phyloP scores from a whole-genome alignment of 257 asterid species.

The Nicotiana obtusifolia region DNA sequence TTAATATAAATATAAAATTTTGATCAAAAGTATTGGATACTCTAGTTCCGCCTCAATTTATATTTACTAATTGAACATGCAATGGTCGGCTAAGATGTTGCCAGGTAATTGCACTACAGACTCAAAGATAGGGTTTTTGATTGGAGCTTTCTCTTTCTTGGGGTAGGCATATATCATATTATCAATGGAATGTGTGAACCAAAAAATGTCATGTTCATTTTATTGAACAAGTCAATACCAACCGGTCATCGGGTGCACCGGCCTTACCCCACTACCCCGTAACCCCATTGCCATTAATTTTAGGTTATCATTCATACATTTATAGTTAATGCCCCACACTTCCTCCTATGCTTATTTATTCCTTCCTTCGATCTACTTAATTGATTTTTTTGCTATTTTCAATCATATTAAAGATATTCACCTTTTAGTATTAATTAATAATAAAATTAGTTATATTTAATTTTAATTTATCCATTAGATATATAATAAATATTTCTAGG shows the following conservation, averaged over 20 bases:
- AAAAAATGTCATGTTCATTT: not conserved
- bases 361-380: too few species aligned
- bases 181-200: not conserved
- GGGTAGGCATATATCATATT: not conserved
- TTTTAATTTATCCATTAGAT: too few species aligned
- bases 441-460: too few species aligned
- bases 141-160: not conserved
- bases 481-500: too few species aligned
- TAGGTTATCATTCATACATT: not conserved
- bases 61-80: not conserved
- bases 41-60: too few species aligned
- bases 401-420: too few species aligned
- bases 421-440: too few species aligned
- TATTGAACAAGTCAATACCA: not conserved
- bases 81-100: not conserved
- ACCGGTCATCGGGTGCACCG: not conserved
- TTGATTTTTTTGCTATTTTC: too few species aligned
- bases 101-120: not conserved
- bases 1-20: too few species aligned
- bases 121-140: not conserved
- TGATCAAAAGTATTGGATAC: too few species aligned
- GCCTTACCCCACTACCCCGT: not conserved
- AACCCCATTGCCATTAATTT: not conserved
- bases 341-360: not conserved
- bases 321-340: not conserved